Base-by-base conservation (phyloP, 768 basidiomycete species). In the Podaxis carcinomalis region DNA sequence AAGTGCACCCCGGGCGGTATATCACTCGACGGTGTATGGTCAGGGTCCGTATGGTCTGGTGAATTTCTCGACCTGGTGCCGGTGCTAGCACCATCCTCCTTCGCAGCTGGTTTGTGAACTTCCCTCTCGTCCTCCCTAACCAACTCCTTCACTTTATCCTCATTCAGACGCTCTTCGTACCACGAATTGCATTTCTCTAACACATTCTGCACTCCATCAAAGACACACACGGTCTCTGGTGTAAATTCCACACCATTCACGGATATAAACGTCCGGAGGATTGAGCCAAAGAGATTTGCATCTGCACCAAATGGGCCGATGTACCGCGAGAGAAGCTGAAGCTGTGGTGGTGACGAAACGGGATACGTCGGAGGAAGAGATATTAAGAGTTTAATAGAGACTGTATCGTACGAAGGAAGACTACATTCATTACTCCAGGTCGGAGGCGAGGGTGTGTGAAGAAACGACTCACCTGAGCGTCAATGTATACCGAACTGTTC, bases 291-390 rank as follows among this genome's bases (percentile, higher is more conserved):
- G 16, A 95, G 80, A 14, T 72, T 70, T 7, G 89, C 75, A 65
- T 92, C 87, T 1, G 89, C 87, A 19, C 88, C 85, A 67, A 87
- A 94, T 2, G 89, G 78, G 1, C 92, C 92, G 51, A 95, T 77
- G 72, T 95, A 95, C 23, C 85, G 85, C 2, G 92, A 93, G 27
- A 94, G 82, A 0, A 94, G 84, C 68, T 94, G 93, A 0, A 95
- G 78, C 67, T 93, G 91, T 1, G 93, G 93, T 2, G 92, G 84
- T 0, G 84, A 80, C 1, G 79, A 73, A 0, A 80, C 69, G 0
- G 93, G 93, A 69, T 95, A 95, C 5, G 75, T 70, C 50, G 69
- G 69, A 5, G 84, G 81, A 2, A 88, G 72, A 10, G 86, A 86
- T 39, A 90, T 83, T 5, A 88, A 76, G 39, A 87, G 66, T 56